Conservation (phyloP, 2,329 filamentous ascomycete species). For the Fusarium paranaense region DNA sequence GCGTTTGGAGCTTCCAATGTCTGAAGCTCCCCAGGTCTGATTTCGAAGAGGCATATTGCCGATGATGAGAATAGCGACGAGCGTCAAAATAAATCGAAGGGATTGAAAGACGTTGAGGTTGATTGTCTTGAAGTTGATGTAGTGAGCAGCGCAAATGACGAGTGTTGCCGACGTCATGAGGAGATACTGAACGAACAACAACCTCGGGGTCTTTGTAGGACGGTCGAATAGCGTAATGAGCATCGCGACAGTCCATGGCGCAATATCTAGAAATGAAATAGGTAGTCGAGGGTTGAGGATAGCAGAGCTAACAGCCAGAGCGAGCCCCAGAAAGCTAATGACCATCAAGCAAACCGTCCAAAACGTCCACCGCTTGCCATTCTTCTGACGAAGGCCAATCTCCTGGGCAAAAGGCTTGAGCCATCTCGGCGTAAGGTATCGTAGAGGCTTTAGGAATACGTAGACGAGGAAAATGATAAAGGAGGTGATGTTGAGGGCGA, state of each 20-base stretch:
- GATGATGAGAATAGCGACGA: slow-evolving; percentile 47
- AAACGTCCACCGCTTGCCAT: slow-evolving; percentile 51
- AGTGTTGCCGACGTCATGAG: slow-evolving; percentile 49
- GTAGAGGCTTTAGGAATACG: slow-evolving; percentile 40
- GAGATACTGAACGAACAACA: slow-evolving; percentile 54
- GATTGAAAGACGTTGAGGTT: slow-evolving; percentile 39
- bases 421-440: slow-evolving; percentile 53
- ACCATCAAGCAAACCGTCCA: slow-evolving; percentile 53
- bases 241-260: slow-evolving; percentile 54
- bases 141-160: slow-evolving; percentile 46
- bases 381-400: slow-evolving; percentile 35
- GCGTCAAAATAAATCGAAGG: slow-evolving; percentile 35
- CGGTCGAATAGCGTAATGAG: slow-evolving; percentile 53
- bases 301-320: slow-evolving; percentile 47
- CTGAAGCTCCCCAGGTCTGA: slow-evolving; percentile 47
- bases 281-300: slow-evolving; percentile 44
- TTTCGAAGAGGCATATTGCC: slow-evolving; percentile 53
- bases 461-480: slow-evolving; percentile 47
- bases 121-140: slow-evolving; percentile 41
- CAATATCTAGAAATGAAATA: slow-evolving; percentile 48
- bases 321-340: slow-evolving; percentile 50
- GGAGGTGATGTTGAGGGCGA: slow-evolving; percentile 41
- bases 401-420: slow-evolving; percentile 58
- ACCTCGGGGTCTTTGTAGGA: slow-evolving; percentile 56
- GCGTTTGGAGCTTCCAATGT: slow-evolving; percentile 46